Conservation (phyloP, 2,329 filamentous ascomycete species). For the Colletotrichum higginsianum region DNA sequence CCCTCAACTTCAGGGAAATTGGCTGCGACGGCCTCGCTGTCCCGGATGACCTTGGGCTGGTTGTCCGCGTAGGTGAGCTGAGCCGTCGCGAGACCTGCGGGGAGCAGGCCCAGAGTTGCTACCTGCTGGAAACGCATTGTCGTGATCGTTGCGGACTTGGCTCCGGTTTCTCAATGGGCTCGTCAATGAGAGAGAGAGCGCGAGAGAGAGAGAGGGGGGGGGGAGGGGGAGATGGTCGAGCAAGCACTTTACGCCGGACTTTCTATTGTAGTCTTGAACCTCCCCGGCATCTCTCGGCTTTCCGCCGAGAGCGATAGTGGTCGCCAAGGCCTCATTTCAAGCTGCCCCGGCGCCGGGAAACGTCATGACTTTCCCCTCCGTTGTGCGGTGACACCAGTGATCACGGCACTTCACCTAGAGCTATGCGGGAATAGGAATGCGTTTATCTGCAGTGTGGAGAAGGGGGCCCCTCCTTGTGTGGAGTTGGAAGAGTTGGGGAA, state of each 20-base stretch:
- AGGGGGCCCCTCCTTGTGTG: conserved; percentile 32
- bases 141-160: neutral
- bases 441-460: conserved; percentile 28
- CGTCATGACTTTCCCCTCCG: conserved; percentile 17
- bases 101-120: conserved; percentile 40
- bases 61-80: conserved; percentile 48
- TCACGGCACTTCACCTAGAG: conserved; percentile 11
- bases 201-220: neutral
- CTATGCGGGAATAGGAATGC: conserved; percentile 39
- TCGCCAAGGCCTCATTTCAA: conserved; percentile 28
- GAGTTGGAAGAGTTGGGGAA: neutral
- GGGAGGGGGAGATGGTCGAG: neutral
- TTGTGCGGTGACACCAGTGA: neutral
- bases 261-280: neutral
- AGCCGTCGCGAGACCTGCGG: conserved; percentile 42
- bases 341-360: neutral
- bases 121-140: conserved; percentile 26
- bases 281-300: neutral
- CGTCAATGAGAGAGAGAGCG: no score
- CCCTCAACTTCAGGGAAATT: conserved; percentile 34
- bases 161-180: neutral
- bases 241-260: neutral
- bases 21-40: conserved; percentile 44
- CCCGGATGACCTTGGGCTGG: conserved; percentile 45
- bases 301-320: neutral